A percentile compares a stretch with the other conserved stretches of the same genome.
These are phyloP conservation scores for Coniochaeta ligniaria DNA, from an alignment of 2,329 filamentous ascomycete species.

Conservation along the genomic window DNA sequence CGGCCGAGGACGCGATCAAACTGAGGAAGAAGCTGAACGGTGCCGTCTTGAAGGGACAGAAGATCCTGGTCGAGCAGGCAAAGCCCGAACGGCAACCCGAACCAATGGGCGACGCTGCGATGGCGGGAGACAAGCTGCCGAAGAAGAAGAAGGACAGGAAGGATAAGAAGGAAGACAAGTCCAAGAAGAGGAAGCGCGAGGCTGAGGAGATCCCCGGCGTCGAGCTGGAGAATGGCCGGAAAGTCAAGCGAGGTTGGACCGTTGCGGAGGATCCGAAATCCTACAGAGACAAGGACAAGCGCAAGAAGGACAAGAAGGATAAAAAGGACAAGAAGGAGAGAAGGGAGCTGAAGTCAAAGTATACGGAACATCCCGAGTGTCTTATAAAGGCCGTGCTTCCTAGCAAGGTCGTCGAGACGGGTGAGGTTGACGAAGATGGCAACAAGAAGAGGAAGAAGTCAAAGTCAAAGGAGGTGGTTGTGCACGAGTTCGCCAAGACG, in stretches of 20 bases:
- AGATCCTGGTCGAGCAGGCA: conserved; percentile 79
- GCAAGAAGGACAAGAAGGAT: conserved; percentile 37
- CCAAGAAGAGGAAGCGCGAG: conserved; percentile 39
- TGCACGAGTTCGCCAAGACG: conserved; percentile 88
- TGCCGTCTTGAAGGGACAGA: conserved; percentile 72
- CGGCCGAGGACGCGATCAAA: conserved; percentile 76
- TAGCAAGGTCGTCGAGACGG: conserved; percentile 30
- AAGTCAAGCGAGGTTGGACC: conserved; percentile 86
- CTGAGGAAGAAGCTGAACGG: conserved; percentile 88
- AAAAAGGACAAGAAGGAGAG: conserved; percentile 50
- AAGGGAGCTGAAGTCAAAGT: conserved; percentile 62
- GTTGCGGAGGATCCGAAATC: conserved; percentile 48
- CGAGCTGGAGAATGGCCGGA: conserved; percentile 64
- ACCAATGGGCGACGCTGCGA: conserved; percentile 13
- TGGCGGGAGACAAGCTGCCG: conserved; percentile 23
- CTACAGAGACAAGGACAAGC: conserved; percentile 34
- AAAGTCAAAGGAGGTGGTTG: conserved; percentile 45
- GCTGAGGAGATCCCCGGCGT: conserved; percentile 54
- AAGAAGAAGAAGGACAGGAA: conserved; percentile 22
- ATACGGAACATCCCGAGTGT: conserved; percentile 73
- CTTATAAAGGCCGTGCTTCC: conserved; percentile 76
- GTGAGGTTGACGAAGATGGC: conserved; percentile 23
- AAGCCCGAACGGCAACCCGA: conserved; percentile 49
- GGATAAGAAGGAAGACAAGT: conserved; percentile 16
- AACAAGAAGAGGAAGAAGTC: conserved; percentile 39